Percentiles rank a stretch among this genome's conserved stretches.
phyloP scores from a whole-genome alignment of 805 yeast genomes.

The Starmera quercuum region DNA sequence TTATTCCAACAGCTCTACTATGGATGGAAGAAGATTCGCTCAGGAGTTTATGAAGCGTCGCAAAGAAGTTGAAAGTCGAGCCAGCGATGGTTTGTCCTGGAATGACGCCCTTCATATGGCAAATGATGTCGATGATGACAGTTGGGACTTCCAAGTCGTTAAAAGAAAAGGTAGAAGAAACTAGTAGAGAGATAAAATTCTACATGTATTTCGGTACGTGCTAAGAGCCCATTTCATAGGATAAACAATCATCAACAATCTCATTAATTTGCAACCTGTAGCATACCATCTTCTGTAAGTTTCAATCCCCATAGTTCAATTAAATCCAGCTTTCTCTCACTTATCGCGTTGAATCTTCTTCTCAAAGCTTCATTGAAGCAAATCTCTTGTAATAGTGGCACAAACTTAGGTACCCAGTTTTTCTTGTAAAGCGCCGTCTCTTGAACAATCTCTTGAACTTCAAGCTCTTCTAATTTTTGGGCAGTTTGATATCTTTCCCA shows the following conservation, averaged over 20 bases:
- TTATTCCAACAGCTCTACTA: constrained; percentile 76
- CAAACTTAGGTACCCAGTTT: constrained; percentile 74
- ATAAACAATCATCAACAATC: no score
- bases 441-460: constrained; percentile 63
- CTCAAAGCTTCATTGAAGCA: constrained; percentile 88
- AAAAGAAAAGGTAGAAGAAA: constrained; percentile 48
- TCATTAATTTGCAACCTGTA: no score
- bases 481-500: constrained; percentile 76
- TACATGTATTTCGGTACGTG: background rate
- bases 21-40: constrained; percentile 95
- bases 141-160: constrained; percentile 62
- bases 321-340: constrained; percentile 28
- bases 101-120: constrained; percentile 50
- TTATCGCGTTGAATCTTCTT: constrained; percentile 48
- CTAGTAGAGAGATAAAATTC: constrained; percentile 5
- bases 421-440: constrained; percentile 70
- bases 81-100: constrained; percentile 57
- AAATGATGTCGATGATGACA: constrained; percentile 36
- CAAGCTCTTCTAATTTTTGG: constrained; percentile 71
- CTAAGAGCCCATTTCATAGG: no score
- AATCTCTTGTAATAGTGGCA: constrained; percentile 78
- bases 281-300: constrained; percentile 10
- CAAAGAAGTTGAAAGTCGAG: constrained; percentile 53
- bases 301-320: constrained; percentile 25
- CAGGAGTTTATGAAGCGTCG: constrained; percentile 80